These are phyloP conservation scores for Polyplosphaeria fusca DNA, from an alignment of 495 filamentous ascomycete genomes.

Conservation along the genomic window DNA sequence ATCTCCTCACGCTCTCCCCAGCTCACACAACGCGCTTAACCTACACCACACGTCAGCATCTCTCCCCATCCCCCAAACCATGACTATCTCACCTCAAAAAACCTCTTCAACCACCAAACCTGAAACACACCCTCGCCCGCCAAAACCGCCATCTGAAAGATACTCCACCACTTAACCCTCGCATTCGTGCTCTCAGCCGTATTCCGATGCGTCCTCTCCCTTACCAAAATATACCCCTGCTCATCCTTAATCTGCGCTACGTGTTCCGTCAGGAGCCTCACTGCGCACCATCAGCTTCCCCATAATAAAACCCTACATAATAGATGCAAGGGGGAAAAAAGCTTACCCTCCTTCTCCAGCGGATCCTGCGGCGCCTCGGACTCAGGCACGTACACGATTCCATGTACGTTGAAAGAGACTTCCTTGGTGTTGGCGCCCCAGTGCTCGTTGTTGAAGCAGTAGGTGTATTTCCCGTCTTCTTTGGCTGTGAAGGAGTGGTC, in stretches of 20 bases:
- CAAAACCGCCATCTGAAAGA: conserved; percentile 89
- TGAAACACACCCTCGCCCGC: conserved; percentile 93
- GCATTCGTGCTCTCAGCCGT: conserved; percentile 97
- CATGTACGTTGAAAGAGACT: conserved; percentile 98
- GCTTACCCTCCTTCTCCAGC: conserved; percentile 79
- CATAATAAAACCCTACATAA: too few species aligned
- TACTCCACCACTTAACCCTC: conserved; percentile 98
- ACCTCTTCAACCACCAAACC: conserved; percentile 98
- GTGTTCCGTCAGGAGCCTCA: conserved; percentile 79
- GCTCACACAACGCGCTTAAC: conserved; percentile 20
- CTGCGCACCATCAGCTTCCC: conserved; percentile 44
- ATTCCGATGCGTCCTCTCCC: conserved; percentile 94
- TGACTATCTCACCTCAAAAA: conserved; percentile 77
- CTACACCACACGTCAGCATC: not conserved
- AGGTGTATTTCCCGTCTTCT: conserved; percentile 82
- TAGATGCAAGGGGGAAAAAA: too few species aligned
- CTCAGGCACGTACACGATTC: conserved; percentile 95
- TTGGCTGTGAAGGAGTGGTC: conserved; percentile 88
- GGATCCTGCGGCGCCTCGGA: conserved; percentile 80
- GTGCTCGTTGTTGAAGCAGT: conserved; percentile 99
- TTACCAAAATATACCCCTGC: conserved; percentile 92
- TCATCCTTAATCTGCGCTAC: conserved; percentile 93
- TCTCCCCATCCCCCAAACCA: not conserved
- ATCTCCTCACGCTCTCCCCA: too few species aligned
- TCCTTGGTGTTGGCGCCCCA: conserved; percentile 91